Evolutionary conservation across 2,329 filamentous ascomycete species (phyloP).

Genomic region (Aspergillus sp.): DNA sequence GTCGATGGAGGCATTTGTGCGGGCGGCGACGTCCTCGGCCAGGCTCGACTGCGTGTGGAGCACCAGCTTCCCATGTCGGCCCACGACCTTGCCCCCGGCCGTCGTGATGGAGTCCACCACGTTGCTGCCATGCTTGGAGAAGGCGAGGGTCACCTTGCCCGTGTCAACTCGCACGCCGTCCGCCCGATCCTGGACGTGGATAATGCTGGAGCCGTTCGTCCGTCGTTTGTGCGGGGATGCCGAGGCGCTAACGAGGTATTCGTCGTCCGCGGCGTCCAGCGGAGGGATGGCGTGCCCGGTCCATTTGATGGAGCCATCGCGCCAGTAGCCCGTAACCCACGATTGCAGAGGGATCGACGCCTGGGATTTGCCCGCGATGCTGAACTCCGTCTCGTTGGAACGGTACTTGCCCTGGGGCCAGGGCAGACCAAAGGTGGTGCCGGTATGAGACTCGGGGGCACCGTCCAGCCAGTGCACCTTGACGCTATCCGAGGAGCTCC

Average conservation of each 20-base stretch:
- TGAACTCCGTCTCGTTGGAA: constrained; percentile 40
- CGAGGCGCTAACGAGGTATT: constrained; percentile 43
- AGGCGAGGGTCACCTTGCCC: constrained; percentile 44
- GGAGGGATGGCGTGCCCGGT: constrained; percentile 56
- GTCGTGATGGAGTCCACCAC: constrained; percentile 45
- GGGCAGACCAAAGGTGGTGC: constrained; percentile 48
- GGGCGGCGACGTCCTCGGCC: constrained; percentile 39
- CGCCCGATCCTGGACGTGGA: constrained; percentile 7
- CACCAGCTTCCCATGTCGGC: constrained; percentile 50
- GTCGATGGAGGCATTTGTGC: constrained; percentile 39
- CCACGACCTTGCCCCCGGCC: constrained; percentile 44
- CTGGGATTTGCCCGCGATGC: constrained; percentile 23
- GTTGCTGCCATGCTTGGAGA: constrained; percentile 44
- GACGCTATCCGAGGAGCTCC: background rate
- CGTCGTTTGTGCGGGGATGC: constrained; percentile 13
- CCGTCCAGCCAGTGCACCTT: constrained; percentile 41
- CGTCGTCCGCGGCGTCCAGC: constrained; percentile 39
- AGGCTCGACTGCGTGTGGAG: constrained; percentile 54
- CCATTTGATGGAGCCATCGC: constrained; percentile 63
- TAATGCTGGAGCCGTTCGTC: background rate
- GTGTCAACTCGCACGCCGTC: constrained; percentile 44
- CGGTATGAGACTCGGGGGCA: constrained; percentile 34
- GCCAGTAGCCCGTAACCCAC: constrained; percentile 61
- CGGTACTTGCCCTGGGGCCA: constrained; percentile 42
- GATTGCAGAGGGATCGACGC: constrained; percentile 45